Evolutionary conservation across 176 grass and related monocot species (phyloP), one percentile per base, ranked within the genome.

Genomic region (Echinochloa phyllopogon): DNA sequence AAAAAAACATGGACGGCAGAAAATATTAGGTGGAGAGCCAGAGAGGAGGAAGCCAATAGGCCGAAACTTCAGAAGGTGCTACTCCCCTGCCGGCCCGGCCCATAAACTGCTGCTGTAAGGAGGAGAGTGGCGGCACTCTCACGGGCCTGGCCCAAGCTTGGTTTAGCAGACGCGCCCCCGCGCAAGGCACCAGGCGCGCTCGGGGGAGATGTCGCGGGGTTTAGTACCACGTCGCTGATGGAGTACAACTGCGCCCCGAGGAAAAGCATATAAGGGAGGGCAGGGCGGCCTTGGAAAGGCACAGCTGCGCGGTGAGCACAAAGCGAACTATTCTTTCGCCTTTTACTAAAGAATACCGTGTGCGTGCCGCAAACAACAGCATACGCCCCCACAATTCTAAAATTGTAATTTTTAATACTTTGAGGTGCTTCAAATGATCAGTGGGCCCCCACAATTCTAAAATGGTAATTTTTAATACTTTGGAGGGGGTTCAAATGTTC

Each of bases 321-420:
- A 0, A 90, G 84, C 84, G 79, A 90, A 83, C 66, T 86, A 86
- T 90, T 86, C 76, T 86, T 90, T 90, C 79, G 88, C 84, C 82
- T 86, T 86, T 86, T 89, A 89, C 77, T 89, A 82, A 89, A 93
- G 86, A 88, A 92, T 94, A 94, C 87, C 85, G 78, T 92, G 89
- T 90, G 91, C 71, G 8, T 60, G 74, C 71, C 53, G 76, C 75
- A 84, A 72, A 55, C 16, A 79, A 66, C 45, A 79, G 81, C 69
- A 89, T 74, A 86, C 79, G 66, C 38, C 45, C 75, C 78, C 0
- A 61, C 83, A 86, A 86, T 43, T 42, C 4, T 1, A 0, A 24
- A 41, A 37, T 14, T n/a, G n/a, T 6, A 16, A 33, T 33, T 33
- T 33, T n/a, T n/a, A n/a, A n/a, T n/a, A n/a, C n/a, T n/a, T n/a